A percentile compares a stretch with the other conserved stretches of the same genome.
phyloP scores from a whole-genome alignment of 2,329 filamentous ascomycete species.

The Arthrobotrys sinensis region DNA sequence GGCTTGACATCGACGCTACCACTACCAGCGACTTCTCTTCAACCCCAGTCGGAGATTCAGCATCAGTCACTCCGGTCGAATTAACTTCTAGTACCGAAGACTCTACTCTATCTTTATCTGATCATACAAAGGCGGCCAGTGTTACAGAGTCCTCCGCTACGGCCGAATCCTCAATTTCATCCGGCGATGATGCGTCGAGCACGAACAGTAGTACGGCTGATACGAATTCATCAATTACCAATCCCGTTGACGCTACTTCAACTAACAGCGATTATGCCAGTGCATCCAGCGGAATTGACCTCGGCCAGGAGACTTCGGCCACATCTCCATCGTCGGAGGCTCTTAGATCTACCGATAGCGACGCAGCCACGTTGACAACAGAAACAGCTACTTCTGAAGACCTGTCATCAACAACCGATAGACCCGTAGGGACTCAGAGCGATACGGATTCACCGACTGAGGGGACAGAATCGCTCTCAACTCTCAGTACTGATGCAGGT shows the following conservation, averaged over 20 bases:
- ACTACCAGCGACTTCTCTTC: not conserved
- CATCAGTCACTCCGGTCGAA: not conserved
- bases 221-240: not conserved
- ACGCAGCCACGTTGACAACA: not conserved
- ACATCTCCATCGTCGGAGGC: not conserved
- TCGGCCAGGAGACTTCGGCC: too few relatives aligned
- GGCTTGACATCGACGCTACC: not conserved
- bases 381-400: not conserved
- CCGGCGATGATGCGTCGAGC: not conserved
- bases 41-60: not conserved
- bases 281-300: too few relatives aligned
- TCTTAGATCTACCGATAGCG: not conserved
- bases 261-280: not conserved
- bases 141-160: not conserved
- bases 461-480: not conserved
- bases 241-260: not conserved
- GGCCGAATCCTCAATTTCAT: not conserved
- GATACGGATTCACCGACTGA: not conserved
- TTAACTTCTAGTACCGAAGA: not conserved
- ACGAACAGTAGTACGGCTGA: not conserved
- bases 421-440: not conserved
- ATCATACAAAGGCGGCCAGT: not conserved
- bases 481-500: not conserved
- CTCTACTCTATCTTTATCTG: not conserved
- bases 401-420: not conserved